A percentile compares a stretch with the other conserved stretches of the same genome.
Evolutionary conservation across 768 basidiomycete species (phyloP).

Genomic region (Hygrocybe punicea): DNA sequence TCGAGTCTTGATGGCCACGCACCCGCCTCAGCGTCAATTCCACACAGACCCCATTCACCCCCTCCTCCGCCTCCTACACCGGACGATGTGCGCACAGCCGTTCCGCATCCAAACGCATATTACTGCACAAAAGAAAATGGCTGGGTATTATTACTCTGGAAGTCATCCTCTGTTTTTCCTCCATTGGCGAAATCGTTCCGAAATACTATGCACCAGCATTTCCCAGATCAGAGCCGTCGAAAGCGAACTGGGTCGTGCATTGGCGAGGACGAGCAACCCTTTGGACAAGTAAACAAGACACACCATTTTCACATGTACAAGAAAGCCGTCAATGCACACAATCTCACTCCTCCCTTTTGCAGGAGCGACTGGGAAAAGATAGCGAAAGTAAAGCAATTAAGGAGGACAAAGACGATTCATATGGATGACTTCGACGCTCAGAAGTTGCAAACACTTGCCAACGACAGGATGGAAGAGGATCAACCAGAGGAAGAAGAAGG

Average conservation of each 20-base stretch:
- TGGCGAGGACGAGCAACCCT: conserved; percentile 46
- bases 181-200: conserved; percentile 57
- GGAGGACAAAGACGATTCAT: conserved; percentile 41
- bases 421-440: conserved; percentile 44
- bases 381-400: conserved; percentile 48
- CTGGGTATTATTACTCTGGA: conserved; percentile 76
- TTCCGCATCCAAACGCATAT: conserved; percentile 80
- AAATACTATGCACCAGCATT: conserved; percentile 36
- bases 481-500: conserved; percentile 43
- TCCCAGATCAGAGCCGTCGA: conserved; percentile 57
- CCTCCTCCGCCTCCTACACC: conserved; percentile 47
- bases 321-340: conserved; percentile 64
- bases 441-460: conserved; percentile 36
- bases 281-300: conserved; percentile 53
- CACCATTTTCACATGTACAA: conserved; percentile 82
- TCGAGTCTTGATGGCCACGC: conserved; percentile 21
- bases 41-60: conserved; percentile 20
- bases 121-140: conserved; percentile 81
- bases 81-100: conserved; percentile 61
- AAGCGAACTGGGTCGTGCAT: conserved; percentile 50
- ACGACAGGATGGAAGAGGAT: conserved; percentile 33
- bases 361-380: conserved; percentile 59
- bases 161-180: conserved; percentile 57
- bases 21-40: conserved; percentile 22
- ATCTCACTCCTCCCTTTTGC: conserved; percentile 58